Evolutionary conservation across 768 basidiomycete species (phyloP), one percentile per base, ranked within the genome.

Genomic region (Zangia roseola): DNA sequence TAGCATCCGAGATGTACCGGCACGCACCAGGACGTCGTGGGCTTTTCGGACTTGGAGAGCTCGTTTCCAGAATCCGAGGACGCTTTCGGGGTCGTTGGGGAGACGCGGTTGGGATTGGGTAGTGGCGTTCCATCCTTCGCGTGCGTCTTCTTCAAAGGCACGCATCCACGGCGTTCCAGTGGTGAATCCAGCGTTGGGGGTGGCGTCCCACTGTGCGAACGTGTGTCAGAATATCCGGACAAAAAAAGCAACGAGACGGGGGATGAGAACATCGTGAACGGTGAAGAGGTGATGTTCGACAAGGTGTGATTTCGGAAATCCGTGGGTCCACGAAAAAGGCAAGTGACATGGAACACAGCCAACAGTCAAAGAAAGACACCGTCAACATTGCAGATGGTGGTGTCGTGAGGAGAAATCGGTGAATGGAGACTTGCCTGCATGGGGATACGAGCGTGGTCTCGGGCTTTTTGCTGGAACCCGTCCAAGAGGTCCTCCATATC

Each of bases 81-180:
- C 82, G 56, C 82, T 28, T 17, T 34, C 43, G 31, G 24, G n/a
- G 8, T 5, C 13, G 34, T 31, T 20, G 26, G 40, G 40, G 26
- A 10, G 26, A 26, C 26, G 30, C 30, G 19, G 13, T 9, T 14
- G 16, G 28, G 52, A 54, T 23, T 47, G 37, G 40, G 52, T 50
- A 0, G 50, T 25, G 23, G 71, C 83, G 55, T 87, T 88, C 76
- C 82, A 85, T 0, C 56, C 58, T 3, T 64, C 57, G n/a, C 54
- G 47, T 0, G 58, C 58, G 59, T 80, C 85, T 56, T 88, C 84
- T 33, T 85, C 83, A 56, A 86, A 83, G 7, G 84, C 78, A 21
- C 83, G 72, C 84, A 88, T 88, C 86, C 86, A 90, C 0, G 87
- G 85, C 2, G 63, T 74, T 3, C 78, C 81, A 0, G 76, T 71